Percentiles rank a stretch among this genome's conserved stretches.
These are phyloP conservation scores for Clavispora santaluciae DNA, from an alignment of 805 yeast genomes.

Conservation along the genomic window DNA sequence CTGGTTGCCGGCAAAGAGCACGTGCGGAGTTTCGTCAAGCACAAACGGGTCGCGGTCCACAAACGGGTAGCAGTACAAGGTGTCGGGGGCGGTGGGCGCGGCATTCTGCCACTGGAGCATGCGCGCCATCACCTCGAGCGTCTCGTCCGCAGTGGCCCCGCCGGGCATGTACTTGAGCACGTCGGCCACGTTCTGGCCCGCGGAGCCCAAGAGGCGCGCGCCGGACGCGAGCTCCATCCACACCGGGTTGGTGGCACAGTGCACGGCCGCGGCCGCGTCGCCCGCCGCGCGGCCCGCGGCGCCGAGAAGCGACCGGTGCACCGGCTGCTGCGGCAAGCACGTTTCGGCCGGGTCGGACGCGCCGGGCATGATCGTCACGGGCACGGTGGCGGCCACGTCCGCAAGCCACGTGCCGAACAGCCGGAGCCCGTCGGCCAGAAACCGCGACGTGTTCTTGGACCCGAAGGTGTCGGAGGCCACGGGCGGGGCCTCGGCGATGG, in stretches of 20 bases:
- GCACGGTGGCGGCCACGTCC: slow-evolving; percentile 53
- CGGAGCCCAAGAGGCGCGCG: slow-evolving; percentile 58
- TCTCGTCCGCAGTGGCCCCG: slow-evolving; percentile 24
- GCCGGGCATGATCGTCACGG: slow-evolving; percentile 84
- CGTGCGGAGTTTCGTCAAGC: slow-evolving; percentile 76
- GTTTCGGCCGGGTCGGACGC: slow-evolving; percentile 77
- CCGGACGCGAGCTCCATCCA: slow-evolving; percentile 57
- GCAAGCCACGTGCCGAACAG: slow-evolving; percentile 56
- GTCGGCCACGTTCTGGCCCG: slow-evolving; percentile 85
- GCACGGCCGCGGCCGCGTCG: slow-evolving; percentile 30
- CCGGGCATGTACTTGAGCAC: slow-evolving; percentile 56
- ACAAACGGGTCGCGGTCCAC: slow-evolving; percentile 74
- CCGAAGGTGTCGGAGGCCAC: slow-evolving; percentile 41
- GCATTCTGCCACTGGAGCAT: slow-evolving; percentile 80
- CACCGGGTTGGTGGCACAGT: slow-evolving; percentile 54
- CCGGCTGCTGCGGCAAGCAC: slow-evolving; percentile 83
- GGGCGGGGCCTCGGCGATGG: slow-evolving; percentile 36
- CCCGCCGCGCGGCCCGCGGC: slow-evolving; percentile 39
- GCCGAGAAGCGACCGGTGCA: slow-evolving; percentile 72
- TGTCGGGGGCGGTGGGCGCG: slow-evolving; percentile 95
- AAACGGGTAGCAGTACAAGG: slow-evolving; percentile 85
- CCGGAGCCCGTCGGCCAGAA: slow-evolving; percentile 43
- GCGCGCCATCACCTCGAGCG: slow-evolving; percentile 45
- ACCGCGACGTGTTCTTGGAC: slow-evolving; percentile 49
- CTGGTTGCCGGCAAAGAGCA: slow-evolving; percentile 85